Percentiles rank a stretch among this genome's conserved stretches.
phyloP scores from a whole-genome alignment of 805 yeast species.

The Zygotorulaspora danielsina region DNA sequence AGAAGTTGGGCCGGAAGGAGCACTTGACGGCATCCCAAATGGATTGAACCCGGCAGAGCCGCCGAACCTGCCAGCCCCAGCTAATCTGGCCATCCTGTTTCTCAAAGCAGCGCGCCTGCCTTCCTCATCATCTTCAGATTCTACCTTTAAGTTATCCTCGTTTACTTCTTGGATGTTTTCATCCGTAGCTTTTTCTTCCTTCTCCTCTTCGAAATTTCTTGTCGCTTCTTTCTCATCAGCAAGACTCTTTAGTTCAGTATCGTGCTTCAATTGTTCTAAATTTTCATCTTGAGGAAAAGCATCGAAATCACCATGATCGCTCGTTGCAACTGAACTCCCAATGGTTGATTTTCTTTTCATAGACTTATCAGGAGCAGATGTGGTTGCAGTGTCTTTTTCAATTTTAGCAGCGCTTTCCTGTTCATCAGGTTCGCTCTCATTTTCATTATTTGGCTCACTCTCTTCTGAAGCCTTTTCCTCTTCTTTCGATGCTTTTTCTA shows the following conservation, averaged over 20 bases:
- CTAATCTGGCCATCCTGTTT: slow-evolving; percentile 92
- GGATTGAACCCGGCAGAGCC: slow-evolving; percentile 42
- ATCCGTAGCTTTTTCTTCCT: slow-evolving; percentile 12
- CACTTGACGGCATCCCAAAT: slow-evolving; percentile 35
- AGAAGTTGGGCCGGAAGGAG: slow-evolving; percentile 21
- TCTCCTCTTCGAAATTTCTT: neutral
- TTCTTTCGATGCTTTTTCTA: slow-evolving; percentile 48
- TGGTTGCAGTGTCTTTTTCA: neutral
- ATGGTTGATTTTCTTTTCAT: neutral
- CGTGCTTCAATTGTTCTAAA: slow-evolving; percentile 19
- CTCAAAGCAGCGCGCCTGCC: slow-evolving; percentile 69
- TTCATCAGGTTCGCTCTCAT: neutral
- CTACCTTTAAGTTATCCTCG: slow-evolving; percentile 48
- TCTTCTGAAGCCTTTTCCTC: neutral
- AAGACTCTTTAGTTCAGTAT: no score
- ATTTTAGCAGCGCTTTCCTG: neutral
- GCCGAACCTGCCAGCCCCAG: slow-evolving; percentile 79
- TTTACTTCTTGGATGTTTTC: slow-evolving; percentile 33
- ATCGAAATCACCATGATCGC: neutral
- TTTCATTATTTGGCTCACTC: neutral
- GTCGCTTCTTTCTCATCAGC: slow-evolving; percentile 19
- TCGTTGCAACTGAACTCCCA: neutral
- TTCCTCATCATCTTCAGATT: slow-evolving; percentile 67
- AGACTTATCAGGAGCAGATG: neutral
- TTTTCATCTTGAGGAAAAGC: slow-evolving; percentile 17